Evolutionary conservation across 2,329 filamentous ascomycete species (phyloP).

Genomic region (Magnaporthales sp.): DNA sequence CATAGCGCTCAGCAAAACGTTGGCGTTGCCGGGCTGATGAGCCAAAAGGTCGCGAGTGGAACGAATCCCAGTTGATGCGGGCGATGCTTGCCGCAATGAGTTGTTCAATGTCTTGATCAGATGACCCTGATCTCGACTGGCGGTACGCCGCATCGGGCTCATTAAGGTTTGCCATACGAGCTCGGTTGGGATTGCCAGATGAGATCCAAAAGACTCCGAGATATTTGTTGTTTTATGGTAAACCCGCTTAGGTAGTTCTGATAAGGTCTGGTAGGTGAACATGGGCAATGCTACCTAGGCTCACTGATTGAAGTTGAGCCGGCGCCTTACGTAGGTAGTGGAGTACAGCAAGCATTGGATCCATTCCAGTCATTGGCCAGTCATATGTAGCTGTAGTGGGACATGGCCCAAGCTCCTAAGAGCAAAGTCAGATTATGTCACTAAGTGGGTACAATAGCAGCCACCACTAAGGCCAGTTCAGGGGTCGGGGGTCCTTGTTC

Average conservation of each 20-base stretch:
- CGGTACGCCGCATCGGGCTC: neutral
- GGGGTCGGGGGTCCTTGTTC: neutral
- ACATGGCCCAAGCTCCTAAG: neutral
- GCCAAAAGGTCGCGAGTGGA: slow-evolving; percentile 5
- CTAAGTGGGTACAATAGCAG: neutral
- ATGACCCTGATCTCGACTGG: neutral
- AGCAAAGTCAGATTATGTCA: neutral
- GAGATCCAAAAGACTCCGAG: neutral
- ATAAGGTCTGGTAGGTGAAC: neutral
- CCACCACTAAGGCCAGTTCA: neutral
- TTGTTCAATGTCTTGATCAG: neutral
- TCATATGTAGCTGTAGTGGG: neutral
- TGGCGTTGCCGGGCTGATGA: slow-evolving; percentile 9
- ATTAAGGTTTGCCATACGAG: neutral
- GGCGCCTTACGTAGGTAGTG: neutral
- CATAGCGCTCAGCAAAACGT: slow-evolving; percentile 7
- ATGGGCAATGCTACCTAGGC: neutral
- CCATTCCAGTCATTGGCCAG: neutral
- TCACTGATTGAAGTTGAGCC: neutral
- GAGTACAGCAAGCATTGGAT: too few species aligned
- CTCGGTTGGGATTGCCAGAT: neutral
- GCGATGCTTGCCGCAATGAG: neutral
- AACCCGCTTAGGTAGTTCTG: neutral
- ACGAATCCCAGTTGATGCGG: neutral
- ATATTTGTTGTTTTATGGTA: neutral